phyloP scores from a whole-genome alignment of 2,329 filamentous ascomycete genomes.

The Ciborinia camelliae region DNA sequence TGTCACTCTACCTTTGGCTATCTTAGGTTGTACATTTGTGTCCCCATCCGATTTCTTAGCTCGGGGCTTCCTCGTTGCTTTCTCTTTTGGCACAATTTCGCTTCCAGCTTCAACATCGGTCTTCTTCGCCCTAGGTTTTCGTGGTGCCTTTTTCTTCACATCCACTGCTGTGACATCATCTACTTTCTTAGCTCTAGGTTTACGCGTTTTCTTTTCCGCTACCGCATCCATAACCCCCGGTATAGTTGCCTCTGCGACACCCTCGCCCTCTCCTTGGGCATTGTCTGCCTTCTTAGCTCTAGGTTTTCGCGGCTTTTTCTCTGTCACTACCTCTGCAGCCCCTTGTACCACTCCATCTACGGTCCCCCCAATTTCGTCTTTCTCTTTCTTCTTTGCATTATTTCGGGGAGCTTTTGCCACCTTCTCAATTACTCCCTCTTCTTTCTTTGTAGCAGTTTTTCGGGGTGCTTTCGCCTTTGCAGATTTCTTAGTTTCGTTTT shows the following conservation, averaged over 20 bases:
- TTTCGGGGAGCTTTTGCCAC: slow-evolving; percentile 31
- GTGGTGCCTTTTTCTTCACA: slow-evolving; percentile 28
- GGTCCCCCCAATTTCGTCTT: not conserved
- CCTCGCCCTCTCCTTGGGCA: not conserved
- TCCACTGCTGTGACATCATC: not conserved
- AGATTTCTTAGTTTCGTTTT: slow-evolving; percentile 29
- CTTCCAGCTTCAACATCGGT: slow-evolving; percentile 16
- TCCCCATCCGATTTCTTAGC: slow-evolving; percentile 27
- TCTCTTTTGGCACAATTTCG: slow-evolving; percentile 18
- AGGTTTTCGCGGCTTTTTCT: slow-evolving; percentile 27
- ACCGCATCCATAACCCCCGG: not conserved
- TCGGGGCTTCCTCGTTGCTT: slow-evolving; percentile 23
- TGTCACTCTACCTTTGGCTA: slow-evolving; percentile 38
- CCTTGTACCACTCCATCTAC: not conserved
- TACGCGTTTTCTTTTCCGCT: slow-evolving; percentile 28
- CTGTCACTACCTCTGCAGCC: slow-evolving; percentile 18
- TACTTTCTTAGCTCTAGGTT: slow-evolving; percentile 29
- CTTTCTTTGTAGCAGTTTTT: slow-evolving; percentile 20
- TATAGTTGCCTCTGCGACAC: not conserved
- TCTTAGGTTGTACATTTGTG: slow-evolving; percentile 35
- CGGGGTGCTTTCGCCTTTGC: slow-evolving; percentile 28
- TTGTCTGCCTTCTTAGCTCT: slow-evolving; percentile 29
- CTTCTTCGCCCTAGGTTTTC: slow-evolving; percentile 30
- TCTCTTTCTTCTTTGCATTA: slow-evolving; percentile 24
- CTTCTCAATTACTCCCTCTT: slow-evolving; percentile 12